These are phyloP conservation scores for Juncus inflexus DNA, from an alignment of 176 grass and related monocot species.

Conservation along the genomic window DNA sequence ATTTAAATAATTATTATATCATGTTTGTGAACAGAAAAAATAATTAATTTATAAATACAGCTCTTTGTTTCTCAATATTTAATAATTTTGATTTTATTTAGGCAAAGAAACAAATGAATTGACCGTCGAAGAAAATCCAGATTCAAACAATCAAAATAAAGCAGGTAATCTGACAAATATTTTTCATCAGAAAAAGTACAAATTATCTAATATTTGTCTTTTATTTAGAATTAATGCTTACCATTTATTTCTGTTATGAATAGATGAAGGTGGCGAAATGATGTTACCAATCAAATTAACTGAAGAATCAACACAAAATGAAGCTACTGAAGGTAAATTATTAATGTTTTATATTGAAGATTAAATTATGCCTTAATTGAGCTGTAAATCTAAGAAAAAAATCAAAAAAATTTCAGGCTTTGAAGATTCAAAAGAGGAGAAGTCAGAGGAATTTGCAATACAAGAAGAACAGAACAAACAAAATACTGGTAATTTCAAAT, in stretches of 20 bases:
- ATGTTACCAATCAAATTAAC: slow-evolving; percentile 14
- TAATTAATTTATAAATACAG: too few species aligned
- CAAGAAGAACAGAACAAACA: slow-evolving; percentile 13
- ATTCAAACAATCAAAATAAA: slow-evolving; percentile 14
- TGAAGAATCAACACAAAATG: slow-evolving; percentile 2
- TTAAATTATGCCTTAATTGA: too few species aligned
- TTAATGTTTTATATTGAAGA: too few species aligned
- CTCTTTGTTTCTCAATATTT: not conserved
- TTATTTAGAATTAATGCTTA: not conserved
- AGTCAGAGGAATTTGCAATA: slow-evolving; percentile 13
- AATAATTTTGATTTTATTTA: not conserved
- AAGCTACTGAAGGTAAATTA: slow-evolving; percentile 4
- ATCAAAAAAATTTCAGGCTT: too few species aligned
- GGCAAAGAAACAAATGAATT: slow-evolving; percentile 19
- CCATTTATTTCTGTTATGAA: not conserved
- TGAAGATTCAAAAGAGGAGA: slow-evolving; percentile 6
- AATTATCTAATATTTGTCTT: not conserved
- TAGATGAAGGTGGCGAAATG: slow-evolving; percentile 19
- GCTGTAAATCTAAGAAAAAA: too few species aligned
- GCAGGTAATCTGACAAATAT: not conserved
- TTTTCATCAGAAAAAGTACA: not conserved
- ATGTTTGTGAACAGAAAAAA: too few species aligned
- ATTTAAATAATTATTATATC: not conserved
- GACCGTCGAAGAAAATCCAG: slow-evolving; percentile 3
- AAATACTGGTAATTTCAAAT: slow-evolving; percentile 15